Percentiles rank a stretch among this genome's conserved stretches.
phyloP scores from a whole-genome alignment of 345 rosid species.

The Pelargonium nanum region DNA sequence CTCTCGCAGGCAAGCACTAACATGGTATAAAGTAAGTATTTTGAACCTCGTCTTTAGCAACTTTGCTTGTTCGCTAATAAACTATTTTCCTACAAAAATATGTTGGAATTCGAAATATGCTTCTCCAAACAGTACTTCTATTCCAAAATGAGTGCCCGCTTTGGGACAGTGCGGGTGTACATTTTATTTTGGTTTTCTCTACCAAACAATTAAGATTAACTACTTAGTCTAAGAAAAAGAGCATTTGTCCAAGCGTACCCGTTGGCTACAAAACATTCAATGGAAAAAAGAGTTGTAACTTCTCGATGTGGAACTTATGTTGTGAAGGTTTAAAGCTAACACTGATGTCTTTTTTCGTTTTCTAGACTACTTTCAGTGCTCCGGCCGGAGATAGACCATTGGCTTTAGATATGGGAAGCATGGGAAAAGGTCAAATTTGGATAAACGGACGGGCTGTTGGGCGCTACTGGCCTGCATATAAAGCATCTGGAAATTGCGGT shows the following conservation, averaged over 20 bases:
- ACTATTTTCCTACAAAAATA: too few species aligned
- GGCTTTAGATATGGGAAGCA: slow-evolving; percentile 85
- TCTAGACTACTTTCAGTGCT: slow-evolving; percentile 77
- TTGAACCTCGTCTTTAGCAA: slow-evolving; percentile 1
- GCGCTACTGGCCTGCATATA: slow-evolving; percentile 91
- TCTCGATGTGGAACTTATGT: too few species aligned
- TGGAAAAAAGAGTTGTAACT: too few species aligned
- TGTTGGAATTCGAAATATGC: too few species aligned
- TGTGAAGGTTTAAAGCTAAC: background rate
- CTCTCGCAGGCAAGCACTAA: slow-evolving; percentile 59
- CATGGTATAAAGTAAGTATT: slow-evolving; percentile 69
- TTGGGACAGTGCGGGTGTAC: too few species aligned
- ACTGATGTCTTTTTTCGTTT: slow-evolving; percentile 9
- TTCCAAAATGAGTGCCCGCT: too few species aligned
- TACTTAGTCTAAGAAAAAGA: too few species aligned
- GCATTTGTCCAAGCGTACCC: too few species aligned
- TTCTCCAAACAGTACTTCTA: too few species aligned
- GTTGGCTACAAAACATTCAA: too few species aligned
- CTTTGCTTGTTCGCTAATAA: slow-evolving; percentile 1
- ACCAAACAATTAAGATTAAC: too few species aligned
- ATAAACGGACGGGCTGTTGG: slow-evolving; percentile 85
- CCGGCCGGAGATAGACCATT: slow-evolving; percentile 75
- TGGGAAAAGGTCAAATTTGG: slow-evolving; percentile 99
- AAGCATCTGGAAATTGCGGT: slow-evolving; percentile 64
- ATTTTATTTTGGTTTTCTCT: too few species aligned